Conservation (phyloP, 148 eudicot genomes). For the Cornus suecica region DNA sequence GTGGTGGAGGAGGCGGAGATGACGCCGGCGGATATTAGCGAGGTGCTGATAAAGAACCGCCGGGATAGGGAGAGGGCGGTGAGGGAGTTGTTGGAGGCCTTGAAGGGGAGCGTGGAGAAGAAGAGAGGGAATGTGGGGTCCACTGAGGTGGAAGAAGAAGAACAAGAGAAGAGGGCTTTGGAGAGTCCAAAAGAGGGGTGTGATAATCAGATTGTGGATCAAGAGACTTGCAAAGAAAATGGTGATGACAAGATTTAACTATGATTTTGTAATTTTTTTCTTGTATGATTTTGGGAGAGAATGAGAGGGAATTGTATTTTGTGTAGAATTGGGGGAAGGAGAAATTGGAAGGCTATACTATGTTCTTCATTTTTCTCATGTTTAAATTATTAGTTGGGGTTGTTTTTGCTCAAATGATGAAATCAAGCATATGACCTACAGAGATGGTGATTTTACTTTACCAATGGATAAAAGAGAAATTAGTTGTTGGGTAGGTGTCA, state of each 20-base stretch:
- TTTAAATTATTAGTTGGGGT: background rate
- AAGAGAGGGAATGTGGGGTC: constrained; percentile 6
- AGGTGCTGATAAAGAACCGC: constrained; percentile 70
- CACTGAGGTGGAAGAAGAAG: constrained; percentile 35
- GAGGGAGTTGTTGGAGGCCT: constrained; percentile 42
- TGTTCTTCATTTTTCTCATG: background rate
- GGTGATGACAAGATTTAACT: constrained; percentile 4
- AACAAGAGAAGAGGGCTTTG: constrained; percentile 87
- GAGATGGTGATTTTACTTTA: background rate
- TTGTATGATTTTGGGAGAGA: constrained; percentile 2
- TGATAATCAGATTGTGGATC: background rate
- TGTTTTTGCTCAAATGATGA: background rate
- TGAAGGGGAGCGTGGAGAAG: constrained; percentile 47
- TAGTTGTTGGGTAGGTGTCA: too few species aligned
- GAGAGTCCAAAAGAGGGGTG: constrained; percentile 37
- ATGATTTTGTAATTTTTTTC: too few species aligned
- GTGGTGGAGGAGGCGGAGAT: constrained; percentile 56
- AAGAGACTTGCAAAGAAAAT: constrained; percentile 13
- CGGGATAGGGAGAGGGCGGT: constrained; percentile 54
- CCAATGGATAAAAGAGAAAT: too few species aligned
- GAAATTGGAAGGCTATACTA: background rate
- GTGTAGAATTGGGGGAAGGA: background rate
- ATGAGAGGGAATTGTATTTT: too few species aligned
- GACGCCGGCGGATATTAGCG: constrained; percentile 92
- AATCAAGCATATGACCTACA: background rate